Evolutionary conservation across 345 rosid species (phyloP).

Genomic region (Pugionium cornutum): DNA sequence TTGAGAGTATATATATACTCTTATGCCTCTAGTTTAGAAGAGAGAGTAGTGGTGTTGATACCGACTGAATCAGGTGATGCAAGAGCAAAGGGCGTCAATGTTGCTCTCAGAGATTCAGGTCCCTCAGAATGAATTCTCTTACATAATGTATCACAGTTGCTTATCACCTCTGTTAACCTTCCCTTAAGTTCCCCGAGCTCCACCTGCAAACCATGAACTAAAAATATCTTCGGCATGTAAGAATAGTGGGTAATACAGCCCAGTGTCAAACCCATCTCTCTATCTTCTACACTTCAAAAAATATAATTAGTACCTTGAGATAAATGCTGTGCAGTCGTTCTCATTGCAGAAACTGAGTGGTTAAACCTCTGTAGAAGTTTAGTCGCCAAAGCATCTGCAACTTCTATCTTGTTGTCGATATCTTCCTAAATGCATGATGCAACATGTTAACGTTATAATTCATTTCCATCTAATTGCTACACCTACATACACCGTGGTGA

Average conservation of each 20-base stretch:
- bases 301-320: slow-evolving; percentile 59
- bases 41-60: slow-evolving; percentile 25
- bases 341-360: slow-evolving; percentile 72
- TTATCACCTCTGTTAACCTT: slow-evolving; percentile 80
- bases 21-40: slow-evolving; percentile 25
- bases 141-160: slow-evolving; percentile 76
- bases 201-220: slow-evolving; percentile 85
- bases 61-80: slow-evolving; percentile 38
- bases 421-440: slow-evolving; percentile 63
- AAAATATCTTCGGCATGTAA: slow-evolving; percentile 25
- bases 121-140: slow-evolving; percentile 74
- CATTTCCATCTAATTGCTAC: not conserved
- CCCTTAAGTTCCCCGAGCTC: slow-evolving; percentile 94
- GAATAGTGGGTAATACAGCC: slow-evolving; percentile 4
- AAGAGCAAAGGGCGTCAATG: slow-evolving; percentile 50
- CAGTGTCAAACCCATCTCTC: not conserved
- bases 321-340: slow-evolving; percentile 71
- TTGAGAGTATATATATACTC: slow-evolving; percentile 5
- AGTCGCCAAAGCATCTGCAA: slow-evolving; percentile 84
- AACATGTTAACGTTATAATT: slow-evolving; percentile 4
- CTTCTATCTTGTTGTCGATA: slow-evolving; percentile 88
- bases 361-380: slow-evolving; percentile 83
- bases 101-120: slow-evolving; percentile 68
- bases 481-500: not conserved
- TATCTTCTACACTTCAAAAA: not conserved